Evolutionary conservation across 164 flowering plant genomes (phyloP).

Genomic region (Berberis vulgaris): DNA sequence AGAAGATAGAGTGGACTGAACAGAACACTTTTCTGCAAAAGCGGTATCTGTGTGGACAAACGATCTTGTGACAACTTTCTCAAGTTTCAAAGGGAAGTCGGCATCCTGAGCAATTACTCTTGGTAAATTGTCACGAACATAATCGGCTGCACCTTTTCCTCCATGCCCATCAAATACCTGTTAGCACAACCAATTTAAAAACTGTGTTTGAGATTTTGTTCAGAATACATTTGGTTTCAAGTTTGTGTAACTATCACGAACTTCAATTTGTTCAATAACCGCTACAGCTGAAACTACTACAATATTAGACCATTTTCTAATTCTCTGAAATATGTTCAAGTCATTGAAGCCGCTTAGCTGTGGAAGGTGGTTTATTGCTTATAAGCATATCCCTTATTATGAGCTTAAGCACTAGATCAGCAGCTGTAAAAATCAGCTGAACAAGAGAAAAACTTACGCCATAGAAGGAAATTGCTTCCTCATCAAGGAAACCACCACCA

Average conservation of each 20-base stretch:
- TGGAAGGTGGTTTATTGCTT: neutral
- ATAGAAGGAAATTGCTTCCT: constrained; percentile 66
- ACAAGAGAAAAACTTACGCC: constrained; percentile 53
- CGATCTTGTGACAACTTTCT: constrained; percentile 76
- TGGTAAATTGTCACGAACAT: constrained; percentile 86
- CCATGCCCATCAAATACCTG: constrained; percentile 99
- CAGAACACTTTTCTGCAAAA: constrained; percentile 50
- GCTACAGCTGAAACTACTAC: neutral
- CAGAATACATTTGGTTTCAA: neutral
- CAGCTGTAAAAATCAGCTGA: neutral
- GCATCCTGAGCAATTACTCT: constrained; percentile 83
- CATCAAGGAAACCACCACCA: constrained; percentile 28
- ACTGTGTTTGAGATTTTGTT: constrained; percentile 2
- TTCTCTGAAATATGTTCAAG: too few relatives aligned
- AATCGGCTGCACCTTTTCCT: constrained; percentile 82
- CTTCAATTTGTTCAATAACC: neutral
- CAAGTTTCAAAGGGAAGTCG: constrained; percentile 83
- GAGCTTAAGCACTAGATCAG: neutral
- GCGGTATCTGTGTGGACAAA: constrained; percentile 67
- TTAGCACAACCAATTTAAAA: constrained; percentile 2
- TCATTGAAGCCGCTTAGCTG: too few relatives aligned
- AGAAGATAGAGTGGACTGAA: constrained; percentile 58
- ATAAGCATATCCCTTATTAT: neutral
- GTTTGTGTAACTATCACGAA: neutral
- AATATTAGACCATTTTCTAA: too few relatives aligned